A percentile compares a stretch with the other conserved stretches of the same genome.
These are phyloP conservation scores for Aureobasidium sp. DNA, from an alignment of 2,329 filamentous ascomycete species.

Conservation along the genomic window DNA sequence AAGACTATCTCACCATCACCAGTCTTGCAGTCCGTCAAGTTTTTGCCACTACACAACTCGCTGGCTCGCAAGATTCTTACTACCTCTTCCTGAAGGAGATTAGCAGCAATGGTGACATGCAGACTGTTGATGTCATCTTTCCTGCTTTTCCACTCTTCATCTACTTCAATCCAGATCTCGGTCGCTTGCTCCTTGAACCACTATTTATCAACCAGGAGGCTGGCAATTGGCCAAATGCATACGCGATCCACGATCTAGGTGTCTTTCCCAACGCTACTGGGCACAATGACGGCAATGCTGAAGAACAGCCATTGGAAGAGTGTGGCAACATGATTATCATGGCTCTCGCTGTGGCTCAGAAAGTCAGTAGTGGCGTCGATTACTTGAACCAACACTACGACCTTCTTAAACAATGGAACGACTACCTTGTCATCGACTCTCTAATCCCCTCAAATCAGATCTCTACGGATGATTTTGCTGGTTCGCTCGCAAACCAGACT, in stretches of 20 bases:
- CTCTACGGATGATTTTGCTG: slow-evolving; percentile 28
- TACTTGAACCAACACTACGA: slow-evolving; percentile 43
- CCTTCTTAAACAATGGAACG: slow-evolving; percentile 48
- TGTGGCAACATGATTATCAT: slow-evolving; percentile 53
- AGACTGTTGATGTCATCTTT: slow-evolving; percentile 28
- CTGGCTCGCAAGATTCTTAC: slow-evolving; percentile 36
- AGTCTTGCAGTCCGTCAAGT: slow-evolving; percentile 43
- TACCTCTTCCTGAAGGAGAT: slow-evolving; percentile 52
- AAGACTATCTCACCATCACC: slow-evolving; percentile 42
- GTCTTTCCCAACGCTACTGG: slow-evolving; percentile 27
- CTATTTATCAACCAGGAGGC: slow-evolving; percentile 29
- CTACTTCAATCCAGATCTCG: slow-evolving; percentile 23
- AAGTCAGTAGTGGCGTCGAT: slow-evolving; percentile 39
- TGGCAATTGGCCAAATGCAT: slow-evolving; percentile 22
- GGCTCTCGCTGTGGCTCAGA: slow-evolving; percentile 51
- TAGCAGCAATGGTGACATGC: slow-evolving; percentile 30
- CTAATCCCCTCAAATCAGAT: slow-evolving; percentile 47
- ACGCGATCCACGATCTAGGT: slow-evolving; percentile 26
- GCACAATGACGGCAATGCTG: slow-evolving; percentile 34
- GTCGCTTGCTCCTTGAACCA: slow-evolving; percentile 26
- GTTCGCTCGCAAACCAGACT: slow-evolving; percentile 41
- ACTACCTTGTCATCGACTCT: slow-evolving; percentile 45
- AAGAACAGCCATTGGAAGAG: slow-evolving; percentile 51
- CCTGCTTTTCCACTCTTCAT: slow-evolving; percentile 25
- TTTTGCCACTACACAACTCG: slow-evolving; percentile 42